Conservation (phyloP, 2,329 filamentous ascomycete species). For the Sporothrix inflata region DNA sequence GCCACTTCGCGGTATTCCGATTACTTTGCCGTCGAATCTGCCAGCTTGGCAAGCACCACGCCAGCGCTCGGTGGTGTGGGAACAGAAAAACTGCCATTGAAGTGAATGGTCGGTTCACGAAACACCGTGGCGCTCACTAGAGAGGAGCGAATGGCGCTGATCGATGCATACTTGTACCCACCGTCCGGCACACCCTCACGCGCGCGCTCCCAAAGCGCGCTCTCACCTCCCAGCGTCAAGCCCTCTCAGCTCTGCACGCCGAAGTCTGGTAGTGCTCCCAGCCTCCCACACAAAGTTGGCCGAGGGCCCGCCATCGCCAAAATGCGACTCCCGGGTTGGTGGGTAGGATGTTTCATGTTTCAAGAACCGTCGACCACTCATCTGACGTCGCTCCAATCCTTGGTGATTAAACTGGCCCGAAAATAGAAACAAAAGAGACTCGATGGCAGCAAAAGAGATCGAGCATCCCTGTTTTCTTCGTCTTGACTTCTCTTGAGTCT, state of each 20-base stretch:
- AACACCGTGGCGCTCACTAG: neutral
- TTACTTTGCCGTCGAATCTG: neutral
- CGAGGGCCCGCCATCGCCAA: neutral
- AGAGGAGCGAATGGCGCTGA: neutral
- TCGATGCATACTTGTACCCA: conserved; percentile 4
- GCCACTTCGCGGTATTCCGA: neutral
- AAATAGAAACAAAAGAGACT: conserved; percentile 28
- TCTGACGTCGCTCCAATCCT: conserved; percentile 21
- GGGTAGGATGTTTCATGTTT: conserved; percentile 30
- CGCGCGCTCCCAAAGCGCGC: neutral
- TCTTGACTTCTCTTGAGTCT: neutral
- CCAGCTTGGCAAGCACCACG: neutral
- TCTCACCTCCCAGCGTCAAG: neutral
- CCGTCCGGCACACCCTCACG: conserved; percentile 1
- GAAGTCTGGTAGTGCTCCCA: neutral
- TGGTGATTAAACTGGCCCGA: conserved; percentile 29
- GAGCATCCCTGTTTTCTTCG: neutral
- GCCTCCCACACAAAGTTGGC: neutral
- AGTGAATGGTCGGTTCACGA: conserved; percentile 12
- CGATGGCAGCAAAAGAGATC: neutral
- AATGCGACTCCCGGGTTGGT: conserved; percentile 8
- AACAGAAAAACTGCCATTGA: neutral
- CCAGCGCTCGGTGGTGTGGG: neutral
- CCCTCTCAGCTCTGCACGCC: neutral
- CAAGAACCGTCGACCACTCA: conserved; percentile 21